Base-by-base conservation (phyloP, 805 yeast genomes). In the Ogataea ganodermae region DNA sequence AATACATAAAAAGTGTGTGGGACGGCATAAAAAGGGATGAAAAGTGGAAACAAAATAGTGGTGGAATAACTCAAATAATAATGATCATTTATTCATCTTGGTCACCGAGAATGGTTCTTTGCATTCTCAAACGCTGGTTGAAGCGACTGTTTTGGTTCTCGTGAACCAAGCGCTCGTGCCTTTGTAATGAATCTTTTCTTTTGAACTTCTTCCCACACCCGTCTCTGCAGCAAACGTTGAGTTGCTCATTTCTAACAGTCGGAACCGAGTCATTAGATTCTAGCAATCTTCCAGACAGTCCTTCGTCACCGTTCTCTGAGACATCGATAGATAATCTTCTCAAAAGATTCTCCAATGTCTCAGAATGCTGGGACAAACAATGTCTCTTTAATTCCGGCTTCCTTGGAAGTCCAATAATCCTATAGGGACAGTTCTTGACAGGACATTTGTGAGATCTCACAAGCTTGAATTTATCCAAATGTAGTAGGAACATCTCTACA, bases 111-210 rank as follows among this genome's bases (percentile, higher is more conserved):
- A 56, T 52, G 28, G 55, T 48, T 42, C 51, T 49, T 45, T 57
- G 59, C 56, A 56, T 52, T 23, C 51, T 42, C 31, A 65, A 46
- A 43, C 67, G 66, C 48, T 59, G 64, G 51, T 74, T 71, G 55
- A 71, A 68, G 35, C 78, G 59, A 24, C 78, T 70, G 30, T 60
- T 52, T 22, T 54, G 58, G 58, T 72, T 73, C 45, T 71, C 71
- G 57, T 80, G 84, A 12, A 78, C 83, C 49, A 80, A 65, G 42
- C 71, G 71, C 23, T 68, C 68, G 55, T 81, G 87, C 52, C 86
- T 69, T 35, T 68, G 71, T 46, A 74, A 68, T 1, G 84, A 75
- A 58, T 81, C 86, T 44, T 71, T 73, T 42, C 86, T 65, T 50
- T 73, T 73, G 56, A 81, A 80, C 6, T 55, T 57, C 51, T 75